Evolutionary conservation across 169 alveolate species (phyloP).

Genomic region (Theileria sp.): DNA sequence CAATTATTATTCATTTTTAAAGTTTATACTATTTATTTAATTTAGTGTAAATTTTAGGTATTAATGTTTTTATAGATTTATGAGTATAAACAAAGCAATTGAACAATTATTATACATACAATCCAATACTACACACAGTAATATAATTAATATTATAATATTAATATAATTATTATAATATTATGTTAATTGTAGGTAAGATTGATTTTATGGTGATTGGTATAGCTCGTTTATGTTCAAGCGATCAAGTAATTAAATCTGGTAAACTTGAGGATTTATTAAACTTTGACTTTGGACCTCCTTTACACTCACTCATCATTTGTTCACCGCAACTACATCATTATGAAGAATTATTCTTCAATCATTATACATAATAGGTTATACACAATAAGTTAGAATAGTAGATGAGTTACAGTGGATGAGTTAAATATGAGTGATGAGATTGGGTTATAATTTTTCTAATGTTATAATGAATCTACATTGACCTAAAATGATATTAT

Average conservation of each 20-base stretch:
- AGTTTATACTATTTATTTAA: not conserved
- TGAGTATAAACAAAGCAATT: constrained; percentile 89
- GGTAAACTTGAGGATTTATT: constrained; percentile 81
- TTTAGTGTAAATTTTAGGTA: not conserved
- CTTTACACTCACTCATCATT: constrained; percentile 91
- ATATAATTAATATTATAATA: not conserved
- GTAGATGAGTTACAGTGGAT: no score
- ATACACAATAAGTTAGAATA: no score
- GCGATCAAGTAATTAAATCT: constrained; percentile 80
- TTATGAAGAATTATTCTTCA: constrained; percentile 86
- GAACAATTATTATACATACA: constrained; percentile 87
- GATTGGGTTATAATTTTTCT: constrained; percentile 1
- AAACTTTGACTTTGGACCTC: constrained; percentile 88
- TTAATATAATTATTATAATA: not conserved
- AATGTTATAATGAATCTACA: constrained; percentile 41
- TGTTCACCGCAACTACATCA: constrained; percentile 89
- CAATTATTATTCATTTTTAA: no score
- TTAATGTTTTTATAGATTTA: constrained; percentile 71
- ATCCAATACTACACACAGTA: constrained; percentile 41
- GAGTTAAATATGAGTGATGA: no score
- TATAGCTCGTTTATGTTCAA: constrained; percentile 92
- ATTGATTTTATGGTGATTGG: constrained; percentile 84
- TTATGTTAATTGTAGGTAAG: constrained; percentile 60
- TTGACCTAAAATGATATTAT: constrained; percentile 9
- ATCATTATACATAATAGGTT: not conserved